phyloP scores from a whole-genome alignment of 2,329 filamentous ascomycete species.

The Paraphoma chrysanthemicola region DNA sequence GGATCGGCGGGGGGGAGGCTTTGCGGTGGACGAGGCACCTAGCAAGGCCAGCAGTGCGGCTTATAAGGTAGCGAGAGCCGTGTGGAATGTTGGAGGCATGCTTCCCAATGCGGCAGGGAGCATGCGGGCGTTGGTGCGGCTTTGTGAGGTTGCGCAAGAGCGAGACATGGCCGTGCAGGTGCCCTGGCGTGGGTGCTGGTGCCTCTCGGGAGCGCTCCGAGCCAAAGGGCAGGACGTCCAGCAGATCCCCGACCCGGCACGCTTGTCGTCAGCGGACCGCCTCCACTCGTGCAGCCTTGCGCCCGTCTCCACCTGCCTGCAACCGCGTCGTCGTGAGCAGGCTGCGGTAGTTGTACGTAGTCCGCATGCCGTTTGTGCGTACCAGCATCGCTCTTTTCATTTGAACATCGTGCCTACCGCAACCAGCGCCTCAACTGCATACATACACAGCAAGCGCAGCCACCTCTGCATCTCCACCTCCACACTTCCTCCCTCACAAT shows the following conservation, averaged over 20 bases:
- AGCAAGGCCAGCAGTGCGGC: slow-evolving; percentile 15
- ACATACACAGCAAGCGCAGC: slow-evolving; percentile 1
- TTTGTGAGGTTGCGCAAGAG: slow-evolving; percentile 26
- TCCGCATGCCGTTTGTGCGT: neutral
- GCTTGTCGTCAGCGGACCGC: slow-evolving; percentile 21
- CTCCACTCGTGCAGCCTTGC: slow-evolving; percentile 18
- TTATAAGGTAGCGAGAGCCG: slow-evolving; percentile 16
- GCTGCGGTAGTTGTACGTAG: neutral
- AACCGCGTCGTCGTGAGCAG: neutral
- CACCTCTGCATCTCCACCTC: slow-evolving; percentile 5
- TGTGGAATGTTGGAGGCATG: slow-evolving; percentile 32
- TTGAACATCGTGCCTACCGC: slow-evolving; percentile 8
- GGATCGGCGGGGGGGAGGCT: neutral
- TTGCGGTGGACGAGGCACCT: slow-evolving; percentile 1
- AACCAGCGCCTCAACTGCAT: slow-evolving; percentile 2
- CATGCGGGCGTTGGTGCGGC: slow-evolving; percentile 16
- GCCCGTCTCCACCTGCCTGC: slow-evolving; percentile 1
- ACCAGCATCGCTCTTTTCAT: neutral
- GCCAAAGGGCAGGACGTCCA: neutral
- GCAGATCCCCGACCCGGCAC: no score
- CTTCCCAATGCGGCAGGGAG: slow-evolving; percentile 17
- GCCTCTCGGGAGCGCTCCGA: slow-evolving; percentile 6
- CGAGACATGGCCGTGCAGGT: slow-evolving; percentile 21
- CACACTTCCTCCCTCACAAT: slow-evolving; percentile 24
- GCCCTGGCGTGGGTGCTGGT: neutral